Conservation (phyloP, 148 eudicot species). For the Suaeda aralocaspica region DNA sequence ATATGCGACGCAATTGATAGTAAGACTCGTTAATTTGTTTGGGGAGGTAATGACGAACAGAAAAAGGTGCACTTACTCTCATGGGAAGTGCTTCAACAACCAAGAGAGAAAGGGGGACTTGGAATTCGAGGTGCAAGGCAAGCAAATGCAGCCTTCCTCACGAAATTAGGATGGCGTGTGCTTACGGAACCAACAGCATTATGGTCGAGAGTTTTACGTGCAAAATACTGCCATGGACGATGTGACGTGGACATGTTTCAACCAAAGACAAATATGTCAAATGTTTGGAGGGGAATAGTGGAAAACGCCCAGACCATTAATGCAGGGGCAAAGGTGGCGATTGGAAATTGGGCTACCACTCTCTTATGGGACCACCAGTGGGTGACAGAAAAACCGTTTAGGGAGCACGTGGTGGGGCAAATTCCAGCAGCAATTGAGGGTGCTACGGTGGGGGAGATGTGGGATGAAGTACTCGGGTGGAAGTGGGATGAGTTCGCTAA, state of each 20-base stretch:
- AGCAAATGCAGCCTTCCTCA: neutral
- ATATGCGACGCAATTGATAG: neutral
- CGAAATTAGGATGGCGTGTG: neutral
- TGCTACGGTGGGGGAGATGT: neutral
- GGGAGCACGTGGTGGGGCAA: neutral
- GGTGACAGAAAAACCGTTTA: neutral
- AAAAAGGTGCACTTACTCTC: neutral
- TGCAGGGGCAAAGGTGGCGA: neutral
- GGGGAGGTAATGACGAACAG: neutral
- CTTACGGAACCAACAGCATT: neutral
- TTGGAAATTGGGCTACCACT: neutral
- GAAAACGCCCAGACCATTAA: neutral
- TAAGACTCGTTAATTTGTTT: neutral
- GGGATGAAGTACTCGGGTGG: neutral
- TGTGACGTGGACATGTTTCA: neutral
- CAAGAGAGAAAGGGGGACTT: neutral
- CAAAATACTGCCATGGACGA: neutral
- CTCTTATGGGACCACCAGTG: neutral
- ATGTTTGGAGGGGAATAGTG: neutral
- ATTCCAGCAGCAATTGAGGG: neutral
- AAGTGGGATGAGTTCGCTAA: neutral
- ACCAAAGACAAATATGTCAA: too few relatives aligned
- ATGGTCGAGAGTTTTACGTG: neutral
- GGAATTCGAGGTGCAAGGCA: neutral
- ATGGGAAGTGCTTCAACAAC: neutral